Evolutionary conservation across 1,139 yeast genomes (phyloP), one percentile per base, ranked within the genome.

Genomic region (Geotrichum fermentans): DNA sequence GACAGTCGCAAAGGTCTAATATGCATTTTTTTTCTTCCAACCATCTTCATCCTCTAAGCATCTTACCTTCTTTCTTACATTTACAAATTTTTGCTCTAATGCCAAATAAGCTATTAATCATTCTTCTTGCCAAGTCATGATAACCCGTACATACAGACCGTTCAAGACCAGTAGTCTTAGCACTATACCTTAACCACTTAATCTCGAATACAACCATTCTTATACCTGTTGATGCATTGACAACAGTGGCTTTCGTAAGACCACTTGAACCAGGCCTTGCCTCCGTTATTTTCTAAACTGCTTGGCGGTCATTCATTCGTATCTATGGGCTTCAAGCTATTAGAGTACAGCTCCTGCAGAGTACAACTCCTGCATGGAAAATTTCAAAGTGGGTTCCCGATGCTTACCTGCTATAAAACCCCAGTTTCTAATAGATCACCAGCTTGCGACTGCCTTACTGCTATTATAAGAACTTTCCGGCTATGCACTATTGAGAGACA

Each of bases 191-290:
- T 16, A 80, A 73, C 62, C 97, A 73, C 77, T 86, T 77, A 33
- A 86, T 82, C 65, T 90, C 97, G 65, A 90, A 81, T 18, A 88
- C 88, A 44, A 90, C 71, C 43, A 90, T 70, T 0, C 96, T 96
- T 41, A 88, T 77, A 44, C 94, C 83, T 0, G 96, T 86, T 2
- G 95, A 87, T 0, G 97, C 32, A 89, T 78, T 0, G 88, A 80
- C 0, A 88, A 76, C 43, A 86, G 59, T 0, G 95, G 85, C 54
- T 83, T 83, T 53, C 82, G 61, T 89, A 90, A 26, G 83, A 74
- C 74, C 92, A 79, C 36, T 74, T 75, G 44, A 75, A 64, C 82
- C 89, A 81, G 1, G 80, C 68, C 40, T 74, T 64, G 58, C 33
- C 83, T 11, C 42, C 11, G 42, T 52, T 40, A 56, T 51, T n/a